Evolutionary conservation across 2,329 filamentous ascomycete species (phyloP).

Genomic region (Diaporthe caulivora): DNA sequence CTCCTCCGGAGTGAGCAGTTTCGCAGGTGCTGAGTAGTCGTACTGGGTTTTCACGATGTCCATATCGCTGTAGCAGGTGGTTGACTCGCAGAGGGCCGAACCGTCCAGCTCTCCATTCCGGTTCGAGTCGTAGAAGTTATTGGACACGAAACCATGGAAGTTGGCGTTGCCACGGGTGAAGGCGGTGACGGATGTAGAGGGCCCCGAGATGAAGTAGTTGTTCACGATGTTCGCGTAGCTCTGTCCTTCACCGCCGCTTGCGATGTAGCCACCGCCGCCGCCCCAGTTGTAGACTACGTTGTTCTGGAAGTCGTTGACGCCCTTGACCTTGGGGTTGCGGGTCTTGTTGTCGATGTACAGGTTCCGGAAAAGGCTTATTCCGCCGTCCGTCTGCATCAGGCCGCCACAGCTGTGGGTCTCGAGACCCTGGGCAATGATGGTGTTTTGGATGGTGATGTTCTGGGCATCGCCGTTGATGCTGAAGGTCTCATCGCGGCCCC

Average conservation of each 20-base stretch:
- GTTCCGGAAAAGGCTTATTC: slow-evolving; percentile 65
- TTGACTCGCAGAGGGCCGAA: slow-evolving; percentile 54
- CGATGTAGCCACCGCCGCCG: slow-evolving; percentile 66
- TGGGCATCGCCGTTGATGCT: slow-evolving; percentile 60
- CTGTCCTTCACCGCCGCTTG: slow-evolving; percentile 60
- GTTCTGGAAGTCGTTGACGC: slow-evolving; percentile 65
- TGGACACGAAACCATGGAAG: slow-evolving; percentile 60
- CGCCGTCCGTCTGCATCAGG: slow-evolving; percentile 62
- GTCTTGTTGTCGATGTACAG: slow-evolving; percentile 70
- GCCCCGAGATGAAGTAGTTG: slow-evolving; percentile 70
- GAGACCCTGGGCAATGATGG: slow-evolving; percentile 66
- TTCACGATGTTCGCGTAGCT: slow-evolving; percentile 66
- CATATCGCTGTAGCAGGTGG: slow-evolving; percentile 61
- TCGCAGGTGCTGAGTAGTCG: slow-evolving; percentile 57
- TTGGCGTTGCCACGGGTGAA: slow-evolving; percentile 68
- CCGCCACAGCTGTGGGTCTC: slow-evolving; percentile 66
- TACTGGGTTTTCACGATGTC: slow-evolving; percentile 55
- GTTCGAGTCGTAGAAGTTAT: slow-evolving; percentile 65
- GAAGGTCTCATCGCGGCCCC: slow-evolving; percentile 69
- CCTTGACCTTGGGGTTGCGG: slow-evolving; percentile 68
- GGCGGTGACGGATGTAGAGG: slow-evolving; percentile 60
- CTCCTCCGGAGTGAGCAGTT: slow-evolving; percentile 52
- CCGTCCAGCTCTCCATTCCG: slow-evolving; percentile 63
- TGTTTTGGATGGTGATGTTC: slow-evolving; percentile 65
- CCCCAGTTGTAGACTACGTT: slow-evolving; percentile 69